A percentile compares a stretch with the other conserved stretches of the same genome.
Evolutionary conservation across 2,329 filamentous ascomycete species (phyloP).

Genomic region (Myriosclerotinia scirpicola): DNA sequence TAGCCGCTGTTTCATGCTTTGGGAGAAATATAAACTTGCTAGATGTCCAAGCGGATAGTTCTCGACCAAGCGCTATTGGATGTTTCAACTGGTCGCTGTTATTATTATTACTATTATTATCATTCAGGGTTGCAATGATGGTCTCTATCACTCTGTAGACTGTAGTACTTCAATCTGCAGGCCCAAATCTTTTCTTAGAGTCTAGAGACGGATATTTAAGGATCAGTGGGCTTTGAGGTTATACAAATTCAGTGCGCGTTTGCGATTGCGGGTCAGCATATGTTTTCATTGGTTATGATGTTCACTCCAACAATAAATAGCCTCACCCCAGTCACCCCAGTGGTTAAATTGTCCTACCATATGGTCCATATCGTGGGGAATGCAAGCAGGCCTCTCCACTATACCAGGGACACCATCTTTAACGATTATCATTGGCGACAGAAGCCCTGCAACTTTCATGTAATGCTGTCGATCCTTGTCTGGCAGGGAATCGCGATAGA

Average conservation of each 20-base stretch:
- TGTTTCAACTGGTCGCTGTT: constrained; percentile 17
- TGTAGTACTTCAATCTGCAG: background rate
- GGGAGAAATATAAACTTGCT: constrained; percentile 8
- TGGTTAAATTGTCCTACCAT: background rate
- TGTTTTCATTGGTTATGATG: constrained; percentile 5
- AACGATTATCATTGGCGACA: constrained; percentile 5
- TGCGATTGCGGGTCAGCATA: background rate
- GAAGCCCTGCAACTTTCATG: background rate
- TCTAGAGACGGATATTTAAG: background rate
- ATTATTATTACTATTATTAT: background rate
- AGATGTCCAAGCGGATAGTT: constrained; percentile 20
- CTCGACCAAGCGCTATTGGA: constrained; percentile 13
- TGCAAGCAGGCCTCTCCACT: constrained; percentile 3
- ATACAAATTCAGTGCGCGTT: background rate
- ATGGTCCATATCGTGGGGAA: constrained; percentile 14
- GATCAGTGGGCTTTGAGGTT: too few relatives aligned
- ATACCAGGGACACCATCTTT: constrained; percentile 1
- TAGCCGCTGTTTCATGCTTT: constrained; percentile 10
- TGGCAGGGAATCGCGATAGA: constrained; percentile 13
- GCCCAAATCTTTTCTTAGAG: background rate
- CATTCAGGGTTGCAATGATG: background rate
- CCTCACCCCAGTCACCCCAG: background rate
- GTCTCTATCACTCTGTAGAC: too few relatives aligned
- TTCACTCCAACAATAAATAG: background rate
- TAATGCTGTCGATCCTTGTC: constrained; percentile 16